Percentiles rank a stretch among this genome's conserved stretches.
These are phyloP conservation scores for Turnera subulata DNA, from an alignment of 345 rosid genomes.

Conservation along the genomic window DNA sequence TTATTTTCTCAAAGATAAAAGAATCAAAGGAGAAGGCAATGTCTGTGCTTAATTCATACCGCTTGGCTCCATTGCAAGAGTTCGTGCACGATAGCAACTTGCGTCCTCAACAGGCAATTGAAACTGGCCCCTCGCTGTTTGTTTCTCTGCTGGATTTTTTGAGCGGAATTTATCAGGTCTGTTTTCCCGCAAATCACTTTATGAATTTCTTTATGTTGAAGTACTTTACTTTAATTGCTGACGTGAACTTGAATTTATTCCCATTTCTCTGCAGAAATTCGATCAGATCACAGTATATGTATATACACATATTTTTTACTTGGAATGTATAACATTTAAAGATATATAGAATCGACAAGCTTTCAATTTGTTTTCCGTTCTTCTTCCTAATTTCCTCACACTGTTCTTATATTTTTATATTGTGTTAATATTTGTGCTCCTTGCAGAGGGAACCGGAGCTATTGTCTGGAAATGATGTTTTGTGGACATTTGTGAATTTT, in stretches of 20 bases:
- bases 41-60: constrained; percentile 61
- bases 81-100: constrained; percentile 40
- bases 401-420: constrained; percentile 5
- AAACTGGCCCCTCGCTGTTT: constrained; percentile 48
- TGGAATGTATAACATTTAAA: too few species aligned
- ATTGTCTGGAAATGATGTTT: constrained; percentile 82
- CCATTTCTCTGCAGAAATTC: neutral
- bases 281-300: too few species aligned
- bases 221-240: too few species aligned
- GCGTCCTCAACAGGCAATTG: constrained; percentile 51
- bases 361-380: too few species aligned
- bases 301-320: too few species aligned
- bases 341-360: too few species aligned
- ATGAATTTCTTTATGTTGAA: neutral
- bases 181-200: constrained; percentile 9
- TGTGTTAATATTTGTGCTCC: constrained; percentile 11
- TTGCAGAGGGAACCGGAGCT: constrained; percentile 89
- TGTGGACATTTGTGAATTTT: constrained; percentile 96
- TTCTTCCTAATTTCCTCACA: constrained; percentile 3
- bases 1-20: constrained; percentile 52
- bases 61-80: constrained; percentile 48
- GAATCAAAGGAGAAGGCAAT: constrained; percentile 90
- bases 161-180: constrained; percentile 88
- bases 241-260: neutral
- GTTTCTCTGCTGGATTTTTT: constrained; percentile 88